Evolutionary conservation across 805 yeast species (phyloP).

Genomic region (Candida insectorum): DNA sequence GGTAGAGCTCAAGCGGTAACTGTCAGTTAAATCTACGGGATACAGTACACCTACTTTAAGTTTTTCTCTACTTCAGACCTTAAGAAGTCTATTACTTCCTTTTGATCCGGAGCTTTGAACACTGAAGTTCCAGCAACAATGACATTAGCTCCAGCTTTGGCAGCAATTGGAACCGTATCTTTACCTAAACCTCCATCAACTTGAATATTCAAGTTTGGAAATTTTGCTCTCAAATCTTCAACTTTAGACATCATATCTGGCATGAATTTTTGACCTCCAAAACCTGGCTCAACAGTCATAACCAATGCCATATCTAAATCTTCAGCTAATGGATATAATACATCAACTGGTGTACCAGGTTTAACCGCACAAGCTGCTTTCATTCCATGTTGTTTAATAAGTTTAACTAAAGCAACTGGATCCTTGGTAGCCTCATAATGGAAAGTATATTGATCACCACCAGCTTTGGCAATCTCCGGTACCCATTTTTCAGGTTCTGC

Average conservation of each 20-base stretch:
- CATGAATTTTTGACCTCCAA: slow-evolving; percentile 98
- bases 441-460: slow-evolving; percentile 95
- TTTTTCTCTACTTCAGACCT: slow-evolving; percentile 56
- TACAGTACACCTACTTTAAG: slow-evolving; percentile 41
- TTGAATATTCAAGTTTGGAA: slow-evolving; percentile 81
- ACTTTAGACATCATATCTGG: slow-evolving; percentile 96
- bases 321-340: slow-evolving; percentile 68
- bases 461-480: slow-evolving; percentile 83
- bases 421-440: slow-evolving; percentile 90
- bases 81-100: slow-evolving; percentile 66
- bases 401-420: slow-evolving; percentile 68
- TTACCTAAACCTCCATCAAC: slow-evolving; percentile 96
- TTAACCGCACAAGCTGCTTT: slow-evolving; percentile 92
- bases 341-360: slow-evolving; percentile 89
- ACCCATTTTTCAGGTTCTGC: slow-evolving; percentile 92
- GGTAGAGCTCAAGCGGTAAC: too few relatives aligned
- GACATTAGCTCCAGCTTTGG: slow-evolving; percentile 97
- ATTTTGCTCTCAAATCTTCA: slow-evolving; percentile 63
- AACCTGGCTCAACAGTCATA: slow-evolving; percentile 99
- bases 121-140: slow-evolving; percentile 97
- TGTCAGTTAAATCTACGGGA: too few relatives aligned
- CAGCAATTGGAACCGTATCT: slow-evolving; percentile 81
- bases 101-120: slow-evolving; percentile 79
- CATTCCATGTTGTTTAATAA: slow-evolving; percentile 79
- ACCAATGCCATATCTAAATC: slow-evolving; percentile 90